A percentile compares a stretch with the other conserved stretches of the same genome.
phyloP scores from a whole-genome alignment of 352 stramenopile species.

The Globisporangium barbulae region DNA sequence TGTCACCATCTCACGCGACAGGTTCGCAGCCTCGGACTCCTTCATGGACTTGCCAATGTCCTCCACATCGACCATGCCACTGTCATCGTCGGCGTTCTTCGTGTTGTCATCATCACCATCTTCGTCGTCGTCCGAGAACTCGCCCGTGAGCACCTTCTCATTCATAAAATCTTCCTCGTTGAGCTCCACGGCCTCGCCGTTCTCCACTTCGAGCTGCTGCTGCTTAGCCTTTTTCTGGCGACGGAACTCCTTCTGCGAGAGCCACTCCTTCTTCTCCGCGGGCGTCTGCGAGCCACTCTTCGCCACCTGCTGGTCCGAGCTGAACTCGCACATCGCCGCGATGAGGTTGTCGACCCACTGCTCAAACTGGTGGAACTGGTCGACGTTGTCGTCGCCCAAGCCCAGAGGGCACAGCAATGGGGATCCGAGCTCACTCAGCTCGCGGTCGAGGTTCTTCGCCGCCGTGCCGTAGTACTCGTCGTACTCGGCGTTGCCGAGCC shows the following conservation, averaged over 20 bases:
- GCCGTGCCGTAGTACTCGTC: constrained; percentile 85
- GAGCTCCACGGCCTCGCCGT: constrained; percentile 53
- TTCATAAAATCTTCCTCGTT: constrained; percentile 88
- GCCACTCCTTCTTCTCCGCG: constrained; percentile 35
- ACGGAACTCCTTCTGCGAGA: constrained; percentile 82
- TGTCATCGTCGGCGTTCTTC: constrained; percentile 24
- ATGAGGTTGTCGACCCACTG: constrained; percentile 79
- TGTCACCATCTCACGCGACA: constrained; percentile 94
- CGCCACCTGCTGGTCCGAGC: constrained; percentile 34
- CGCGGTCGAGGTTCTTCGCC: constrained; percentile 65
- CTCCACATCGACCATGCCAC: constrained; percentile 81
- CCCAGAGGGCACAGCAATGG: constrained; percentile 53
- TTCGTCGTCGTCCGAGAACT: constrained; percentile 68
- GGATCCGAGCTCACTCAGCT: constrained; percentile 65
- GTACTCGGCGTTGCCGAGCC: constrained; percentile 86
- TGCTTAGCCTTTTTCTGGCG: constrained; percentile 82
- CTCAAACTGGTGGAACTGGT: constrained; percentile 82
- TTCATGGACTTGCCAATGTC: constrained; percentile 88
- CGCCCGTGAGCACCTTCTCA: constrained; percentile 68
- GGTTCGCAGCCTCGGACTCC: constrained; percentile 62
- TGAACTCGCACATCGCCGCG: constrained; percentile 73
- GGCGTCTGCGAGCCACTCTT: constrained; percentile 16
- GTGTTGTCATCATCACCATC: constrained; percentile 31
- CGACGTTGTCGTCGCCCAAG: constrained; percentile 80
- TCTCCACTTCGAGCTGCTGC: constrained; percentile 39